phyloP scores from a whole-genome alignment of 176 grass and related monocot genomes.

The Raddia distichophylla region DNA sequence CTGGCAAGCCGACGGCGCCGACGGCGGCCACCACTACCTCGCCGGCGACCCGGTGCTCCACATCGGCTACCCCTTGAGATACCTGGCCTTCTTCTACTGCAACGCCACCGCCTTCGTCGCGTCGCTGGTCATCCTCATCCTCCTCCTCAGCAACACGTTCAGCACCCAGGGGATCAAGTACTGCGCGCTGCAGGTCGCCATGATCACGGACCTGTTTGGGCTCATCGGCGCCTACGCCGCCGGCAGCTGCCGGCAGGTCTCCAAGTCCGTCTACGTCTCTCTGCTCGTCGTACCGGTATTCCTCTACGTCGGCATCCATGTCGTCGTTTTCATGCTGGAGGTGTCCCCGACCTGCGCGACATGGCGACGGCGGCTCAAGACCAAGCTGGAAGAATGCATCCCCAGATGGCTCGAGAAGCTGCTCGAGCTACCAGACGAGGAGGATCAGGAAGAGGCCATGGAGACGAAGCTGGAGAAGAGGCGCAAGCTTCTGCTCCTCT shows the following conservation, averaged over 20 bases:
- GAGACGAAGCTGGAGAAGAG: conserved; percentile 32
- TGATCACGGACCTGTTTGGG: conserved; percentile 52
- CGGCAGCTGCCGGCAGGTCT: conserved; percentile 38
- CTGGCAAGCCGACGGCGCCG: not conserved
- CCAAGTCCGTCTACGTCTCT: conserved; percentile 45
- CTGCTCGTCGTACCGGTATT: conserved; percentile 37
- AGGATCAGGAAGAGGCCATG: not conserved
- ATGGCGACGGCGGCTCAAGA: not conserved
- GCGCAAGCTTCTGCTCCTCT: conserved; percentile 47
- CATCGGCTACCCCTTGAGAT: conserved; percentile 32
- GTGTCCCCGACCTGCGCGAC: not conserved
- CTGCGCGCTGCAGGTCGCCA: conserved; percentile 42
- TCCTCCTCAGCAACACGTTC: conserved; percentile 53
- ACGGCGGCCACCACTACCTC: conserved; percentile 14
- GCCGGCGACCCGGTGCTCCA: conserved; percentile 46
- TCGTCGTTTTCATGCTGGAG: conserved; percentile 39
- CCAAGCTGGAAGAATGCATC: not conserved
- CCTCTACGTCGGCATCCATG: conserved; percentile 37
- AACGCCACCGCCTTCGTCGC: conserved; percentile 59
- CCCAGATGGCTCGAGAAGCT: conserved; percentile 30
- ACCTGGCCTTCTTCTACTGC: conserved; percentile 57
- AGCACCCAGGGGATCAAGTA: conserved; percentile 49
- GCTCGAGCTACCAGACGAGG: not conserved
- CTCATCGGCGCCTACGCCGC: conserved; percentile 50
- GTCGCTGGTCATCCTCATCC: conserved; percentile 54